Conservation (phyloP, 306 rosid genomes). For the Casuarina cunninghamiana region DNA sequence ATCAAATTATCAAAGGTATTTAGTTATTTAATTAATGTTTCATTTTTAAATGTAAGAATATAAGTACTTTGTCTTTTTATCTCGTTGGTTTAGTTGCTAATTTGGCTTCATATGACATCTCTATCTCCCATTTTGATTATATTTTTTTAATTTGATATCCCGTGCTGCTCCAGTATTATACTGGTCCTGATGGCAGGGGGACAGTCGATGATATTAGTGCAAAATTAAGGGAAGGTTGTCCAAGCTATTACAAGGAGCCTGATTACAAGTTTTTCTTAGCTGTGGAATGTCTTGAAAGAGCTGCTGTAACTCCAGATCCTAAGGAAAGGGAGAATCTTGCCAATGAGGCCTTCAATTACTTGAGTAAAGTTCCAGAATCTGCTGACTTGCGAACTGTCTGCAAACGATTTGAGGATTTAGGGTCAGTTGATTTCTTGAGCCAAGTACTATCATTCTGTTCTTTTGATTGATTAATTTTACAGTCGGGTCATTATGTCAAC, state of each 20-base stretch:
- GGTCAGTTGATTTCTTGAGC: slow-evolving; percentile 49
- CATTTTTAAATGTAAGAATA: too few species aligned
- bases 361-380: slow-evolving; percentile 95
- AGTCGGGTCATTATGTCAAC: slow-evolving; percentile 26
- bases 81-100: neutral
- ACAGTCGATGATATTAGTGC: slow-evolving; percentile 94
- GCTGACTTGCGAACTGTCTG: slow-evolving; percentile 89
- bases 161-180: slow-evolving; percentile 67
- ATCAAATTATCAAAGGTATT: too few species aligned
- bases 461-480: slow-evolving; percentile 16
- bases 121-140: slow-evolving; percentile 26
- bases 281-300: slow-evolving; percentile 95
- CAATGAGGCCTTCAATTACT: slow-evolving; percentile 76
- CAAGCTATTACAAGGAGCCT: slow-evolving; percentile 98
- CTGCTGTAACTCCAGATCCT: slow-evolving; percentile 70
- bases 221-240: slow-evolving; percentile 90
- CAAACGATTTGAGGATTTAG: slow-evolving; percentile 93
- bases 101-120: slow-evolving; percentile 16
- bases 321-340: slow-evolving; percentile 83
- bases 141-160: slow-evolving; percentile 23
- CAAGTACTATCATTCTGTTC: neutral
- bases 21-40: too few species aligned
- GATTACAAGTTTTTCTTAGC: slow-evolving; percentile 95
- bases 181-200: slow-evolving; percentile 98
- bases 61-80: neutral